Evolutionary conservation across 1,139 yeast genomes (phyloP).

Genomic region (Kazachstania sp.): DNA sequence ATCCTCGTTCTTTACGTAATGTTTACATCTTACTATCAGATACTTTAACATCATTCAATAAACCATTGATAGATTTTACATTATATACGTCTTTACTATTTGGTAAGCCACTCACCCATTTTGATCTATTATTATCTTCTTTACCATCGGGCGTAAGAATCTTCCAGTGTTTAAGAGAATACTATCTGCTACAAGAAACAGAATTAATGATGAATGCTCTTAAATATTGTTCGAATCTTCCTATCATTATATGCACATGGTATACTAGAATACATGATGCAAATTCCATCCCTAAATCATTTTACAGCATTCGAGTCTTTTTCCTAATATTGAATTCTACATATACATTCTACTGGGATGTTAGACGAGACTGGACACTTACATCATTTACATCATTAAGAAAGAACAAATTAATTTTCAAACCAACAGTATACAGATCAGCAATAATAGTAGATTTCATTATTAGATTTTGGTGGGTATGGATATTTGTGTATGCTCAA

Average conservation of each 20-base stretch:
- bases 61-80: conserved; percentile 63
- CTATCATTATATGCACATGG: conserved; percentile 41
- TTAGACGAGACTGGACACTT: conserved; percentile 81
- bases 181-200: conserved; percentile 38
- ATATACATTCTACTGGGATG: conserved; percentile 83
- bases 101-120: conserved; percentile 15
- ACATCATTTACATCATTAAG: conserved; percentile 38
- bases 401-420: conserved; percentile 26
- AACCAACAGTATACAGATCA: conserved; percentile 37
- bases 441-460: conserved; percentile 54
- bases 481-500: conserved; percentile 37
- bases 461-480: conserved; percentile 69
- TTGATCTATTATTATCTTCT: conserved; percentile 36
- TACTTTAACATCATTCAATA: conserved; percentile 69
- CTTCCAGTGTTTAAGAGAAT: conserved; percentile 74
- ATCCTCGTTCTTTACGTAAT: conserved; percentile 57
- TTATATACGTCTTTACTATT: conserved; percentile 37
- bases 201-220: conserved; percentile 60
- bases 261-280: conserved; percentile 21
- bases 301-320: conserved; percentile 5
- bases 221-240: conserved; percentile 68
- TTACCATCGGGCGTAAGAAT: conserved; percentile 67
- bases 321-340: conserved; percentile 47
- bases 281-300: neutral
- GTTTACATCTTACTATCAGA: conserved; percentile 78